phyloP scores from a whole-genome alignment of 768 basidiomycete genomes.

The Asterophora parasitica region DNA sequence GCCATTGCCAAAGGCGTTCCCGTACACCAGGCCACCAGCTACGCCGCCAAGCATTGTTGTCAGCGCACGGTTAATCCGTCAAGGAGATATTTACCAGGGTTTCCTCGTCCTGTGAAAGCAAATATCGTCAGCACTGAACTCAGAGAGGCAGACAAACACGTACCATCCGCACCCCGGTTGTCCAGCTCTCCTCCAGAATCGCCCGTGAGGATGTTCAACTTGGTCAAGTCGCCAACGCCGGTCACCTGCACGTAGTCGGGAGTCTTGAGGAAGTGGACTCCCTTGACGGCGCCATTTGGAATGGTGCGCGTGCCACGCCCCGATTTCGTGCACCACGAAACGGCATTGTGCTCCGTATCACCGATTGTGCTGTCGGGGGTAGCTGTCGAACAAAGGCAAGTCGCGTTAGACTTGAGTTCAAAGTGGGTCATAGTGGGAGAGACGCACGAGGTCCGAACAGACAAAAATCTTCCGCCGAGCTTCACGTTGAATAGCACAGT shows the following conservation, averaged over 20 bases:
- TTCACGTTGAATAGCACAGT: no score
- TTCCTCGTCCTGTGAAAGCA: slow-evolving; percentile 35
- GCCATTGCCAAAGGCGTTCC: slow-evolving; percentile 51
- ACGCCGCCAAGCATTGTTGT: not conserved
- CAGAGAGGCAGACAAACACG: no score
- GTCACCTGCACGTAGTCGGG: slow-evolving; percentile 58
- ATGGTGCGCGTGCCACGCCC: slow-evolving; percentile 73
- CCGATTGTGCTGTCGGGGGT: slow-evolving; percentile 47
- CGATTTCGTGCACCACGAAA: slow-evolving; percentile 73
- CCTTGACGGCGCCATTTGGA: slow-evolving; percentile 58
- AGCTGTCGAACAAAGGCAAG: slow-evolving; percentile 9
- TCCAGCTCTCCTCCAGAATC: slow-evolving; percentile 74
- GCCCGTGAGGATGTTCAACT: slow-evolving; percentile 47
- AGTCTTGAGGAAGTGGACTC: slow-evolving; percentile 67
- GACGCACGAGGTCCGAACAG: slow-evolving; percentile 56
- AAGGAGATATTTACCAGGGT: slow-evolving; percentile 27
- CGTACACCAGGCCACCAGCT: slow-evolving; percentile 72
- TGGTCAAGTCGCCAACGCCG: slow-evolving; percentile 68
- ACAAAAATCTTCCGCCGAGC: slow-evolving; percentile 63
- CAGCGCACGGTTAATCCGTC: not conserved
- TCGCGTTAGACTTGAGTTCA: no score
- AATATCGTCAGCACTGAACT: not conserved
- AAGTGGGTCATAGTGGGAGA: not conserved
- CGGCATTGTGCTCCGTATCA: slow-evolving; percentile 61
- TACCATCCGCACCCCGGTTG: slow-evolving; percentile 61